phyloP scores from a whole-genome alignment of 2,329 filamentous ascomycete genomes.

The Xylaria sp. region DNA sequence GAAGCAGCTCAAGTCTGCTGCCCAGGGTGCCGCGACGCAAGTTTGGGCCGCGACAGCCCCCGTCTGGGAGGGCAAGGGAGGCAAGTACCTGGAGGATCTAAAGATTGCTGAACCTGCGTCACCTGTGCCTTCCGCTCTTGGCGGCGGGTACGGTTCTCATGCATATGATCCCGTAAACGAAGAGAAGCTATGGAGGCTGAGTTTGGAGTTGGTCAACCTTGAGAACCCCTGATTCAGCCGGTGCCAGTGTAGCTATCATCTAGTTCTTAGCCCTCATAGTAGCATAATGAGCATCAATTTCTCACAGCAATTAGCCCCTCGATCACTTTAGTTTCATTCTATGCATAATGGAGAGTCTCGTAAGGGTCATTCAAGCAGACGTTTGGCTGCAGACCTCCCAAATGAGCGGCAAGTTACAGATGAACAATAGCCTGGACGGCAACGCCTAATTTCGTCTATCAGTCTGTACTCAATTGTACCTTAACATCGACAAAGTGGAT shows the following conservation, averaged over 20 bases:
- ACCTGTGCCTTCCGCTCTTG: not conserved
- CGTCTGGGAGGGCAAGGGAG: conserved; percentile 58
- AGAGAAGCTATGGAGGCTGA: conserved; percentile 31
- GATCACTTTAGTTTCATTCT: not conserved
- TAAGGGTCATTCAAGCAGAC: too few relatives aligned
- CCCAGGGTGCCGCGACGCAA: conserved; percentile 61
- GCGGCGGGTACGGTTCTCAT: conserved; percentile 19
- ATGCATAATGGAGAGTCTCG: not conserved
- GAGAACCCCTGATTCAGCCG: conserved; percentile 19
- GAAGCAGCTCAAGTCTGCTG: conserved; percentile 43
- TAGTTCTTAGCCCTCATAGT: not conserved
- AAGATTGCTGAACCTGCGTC: conserved; percentile 43
- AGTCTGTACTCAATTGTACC: not conserved
- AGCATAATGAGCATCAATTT: not conserved
- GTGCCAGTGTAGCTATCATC: not conserved
- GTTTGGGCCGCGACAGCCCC: conserved; percentile 56
- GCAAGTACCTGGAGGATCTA: conserved; percentile 58
- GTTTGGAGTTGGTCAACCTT: conserved; percentile 19
- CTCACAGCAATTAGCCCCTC: not conserved
- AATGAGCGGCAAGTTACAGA: not conserved
- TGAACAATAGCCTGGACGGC: not conserved
- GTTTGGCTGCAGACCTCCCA: not conserved
- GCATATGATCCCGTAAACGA: conserved; percentile 24
- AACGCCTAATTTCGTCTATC: not conserved
- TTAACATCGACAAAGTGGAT: not conserved